A percentile compares a stretch with the other conserved stretches of the same genome.
Evolutionary conservation across 805 yeast genomes (phyloP).

Genomic region (Candida tammaniensis): DNA sequence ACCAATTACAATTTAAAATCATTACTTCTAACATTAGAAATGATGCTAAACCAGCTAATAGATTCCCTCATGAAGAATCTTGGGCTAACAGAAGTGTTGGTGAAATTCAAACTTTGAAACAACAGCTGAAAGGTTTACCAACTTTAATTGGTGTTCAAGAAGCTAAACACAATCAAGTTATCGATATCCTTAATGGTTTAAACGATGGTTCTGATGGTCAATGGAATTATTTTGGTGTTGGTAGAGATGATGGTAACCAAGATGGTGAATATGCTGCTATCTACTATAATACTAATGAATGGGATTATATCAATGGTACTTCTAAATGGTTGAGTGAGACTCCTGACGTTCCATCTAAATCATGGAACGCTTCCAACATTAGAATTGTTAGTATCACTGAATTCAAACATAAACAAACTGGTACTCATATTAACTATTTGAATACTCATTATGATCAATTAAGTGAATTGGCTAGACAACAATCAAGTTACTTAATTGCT

Average conservation of each 20-base stretch:
- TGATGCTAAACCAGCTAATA: slow-evolving; percentile 25
- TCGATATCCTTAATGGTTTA: slow-evolving; percentile 37
- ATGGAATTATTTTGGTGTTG: slow-evolving; percentile 45
- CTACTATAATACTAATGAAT: slow-evolving; percentile 34
- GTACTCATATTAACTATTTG: slow-evolving; percentile 42
- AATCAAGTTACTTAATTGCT: slow-evolving; percentile 44
- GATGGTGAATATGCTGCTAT: slow-evolving; percentile 54
- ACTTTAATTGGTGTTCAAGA: slow-evolving; percentile 42
- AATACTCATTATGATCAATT: slow-evolving; percentile 53
- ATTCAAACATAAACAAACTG: slow-evolving; percentile 35
- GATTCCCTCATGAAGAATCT: slow-evolving; percentile 35
- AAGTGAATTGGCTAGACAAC: slow-evolving; percentile 43
- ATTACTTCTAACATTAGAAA: slow-evolving; percentile 34
- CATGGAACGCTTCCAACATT: slow-evolving; percentile 37
- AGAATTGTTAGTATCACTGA: slow-evolving; percentile 40
- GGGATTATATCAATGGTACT: slow-evolving; percentile 36
- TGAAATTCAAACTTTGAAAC: slow-evolving; percentile 22
- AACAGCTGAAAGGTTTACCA: slow-evolving; percentile 12
- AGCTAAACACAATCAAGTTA: slow-evolving; percentile 41
- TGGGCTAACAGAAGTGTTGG: slow-evolving; percentile 45
- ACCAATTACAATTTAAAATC: slow-evolving; percentile 8
- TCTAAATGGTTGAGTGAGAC: slow-evolving; percentile 54
- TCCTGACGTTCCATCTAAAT: slow-evolving; percentile 48
- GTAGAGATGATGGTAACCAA: slow-evolving; percentile 50
- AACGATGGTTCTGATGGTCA: slow-evolving; percentile 17